These are phyloP conservation scores for Phytomonas francai DNA, from an alignment of 208 protist genomes.

Conservation along the genomic window DNA sequence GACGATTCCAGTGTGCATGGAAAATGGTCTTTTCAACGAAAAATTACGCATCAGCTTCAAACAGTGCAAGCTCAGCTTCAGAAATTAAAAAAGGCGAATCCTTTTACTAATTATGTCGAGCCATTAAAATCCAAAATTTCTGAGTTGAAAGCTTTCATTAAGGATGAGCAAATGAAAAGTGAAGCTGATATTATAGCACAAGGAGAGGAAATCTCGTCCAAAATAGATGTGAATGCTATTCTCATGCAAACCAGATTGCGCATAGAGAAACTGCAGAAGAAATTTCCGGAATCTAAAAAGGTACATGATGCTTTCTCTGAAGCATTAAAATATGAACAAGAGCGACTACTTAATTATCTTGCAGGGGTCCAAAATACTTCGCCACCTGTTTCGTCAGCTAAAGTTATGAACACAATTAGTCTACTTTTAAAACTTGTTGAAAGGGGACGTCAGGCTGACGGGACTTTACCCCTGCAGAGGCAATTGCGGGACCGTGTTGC, in stretches of 20 bases:
- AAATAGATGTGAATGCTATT: background rate
- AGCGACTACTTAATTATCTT: slow-evolving; percentile 4
- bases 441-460: slow-evolving; percentile 16
- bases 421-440: slow-evolving; percentile 36
- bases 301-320: slow-evolving; percentile 13
- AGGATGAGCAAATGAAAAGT: background rate
- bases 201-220: background rate
- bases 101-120: background rate
- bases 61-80: background rate
- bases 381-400: background rate
- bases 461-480: slow-evolving; percentile 9
- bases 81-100: background rate
- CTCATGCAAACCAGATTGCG: background rate
- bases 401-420: slow-evolving; percentile 15
- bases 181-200: background rate
- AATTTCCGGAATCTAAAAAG: slow-evolving; percentile 5
- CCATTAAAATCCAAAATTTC: background rate
- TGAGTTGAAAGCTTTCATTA: background rate
- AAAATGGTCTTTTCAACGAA: background rate
- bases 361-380: background rate
- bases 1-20: background rate
- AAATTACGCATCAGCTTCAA: background rate
- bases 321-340: slow-evolving; percentile 6
- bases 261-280: slow-evolving; percentile 8
- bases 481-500: slow-evolving; percentile 19